Percentiles rank a stretch among this genome's conserved stretches.
Conservation (phyloP, 2,329 filamentous ascomycete species). For the Metarhizium anisopliae region DNA sequence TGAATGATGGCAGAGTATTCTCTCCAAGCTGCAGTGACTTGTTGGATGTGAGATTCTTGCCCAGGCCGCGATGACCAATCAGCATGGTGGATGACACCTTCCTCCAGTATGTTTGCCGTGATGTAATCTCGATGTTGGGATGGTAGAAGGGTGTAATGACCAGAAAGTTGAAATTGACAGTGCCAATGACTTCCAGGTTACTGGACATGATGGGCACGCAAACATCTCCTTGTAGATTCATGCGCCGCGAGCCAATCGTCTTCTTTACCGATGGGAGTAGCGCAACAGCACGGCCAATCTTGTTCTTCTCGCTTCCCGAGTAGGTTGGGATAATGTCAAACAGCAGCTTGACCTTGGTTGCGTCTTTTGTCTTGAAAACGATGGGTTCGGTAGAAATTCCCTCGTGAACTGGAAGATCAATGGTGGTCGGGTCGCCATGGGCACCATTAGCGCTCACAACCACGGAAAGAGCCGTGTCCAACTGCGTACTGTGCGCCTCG, state of each 20-base stretch:
- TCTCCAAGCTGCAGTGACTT: conserved; percentile 90
- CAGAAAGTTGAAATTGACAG: conserved; percentile 93
- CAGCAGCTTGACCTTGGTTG: conserved; percentile 73
- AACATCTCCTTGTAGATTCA: conserved; percentile 84
- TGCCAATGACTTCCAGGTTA: conserved; percentile 82
- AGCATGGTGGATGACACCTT: conserved; percentile 83
- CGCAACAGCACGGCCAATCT: conserved; percentile 83
- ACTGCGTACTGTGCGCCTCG: conserved; percentile 82
- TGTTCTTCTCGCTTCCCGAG: conserved; percentile 77
- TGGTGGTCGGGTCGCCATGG: conserved; percentile 74
- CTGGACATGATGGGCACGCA: conserved; percentile 84
- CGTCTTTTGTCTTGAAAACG: conserved; percentile 72
- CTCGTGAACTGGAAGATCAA: conserved; percentile 89
- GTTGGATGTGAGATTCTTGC: conserved; percentile 79
- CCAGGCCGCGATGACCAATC: conserved; percentile 64
- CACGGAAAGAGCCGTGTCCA: conserved; percentile 88
- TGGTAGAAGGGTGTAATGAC: conserved; percentile 92
- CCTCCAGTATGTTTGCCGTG: conserved; percentile 93
- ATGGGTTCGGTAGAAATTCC: conserved; percentile 92
- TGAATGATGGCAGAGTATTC: conserved; percentile 93
- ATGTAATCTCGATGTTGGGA: conserved; percentile 85
- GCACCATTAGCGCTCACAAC: conserved; percentile 83
- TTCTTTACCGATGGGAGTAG: conserved; percentile 80
- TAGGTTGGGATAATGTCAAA: conserved; percentile 97
- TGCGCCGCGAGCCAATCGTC: conserved; percentile 73